A percentile compares a stretch with the other conserved stretches of the same genome.
These are phyloP conservation scores for Lophiostoma macrostomum DNA, from an alignment of 495 filamentous ascomycete species.

Conservation along the genomic window DNA sequence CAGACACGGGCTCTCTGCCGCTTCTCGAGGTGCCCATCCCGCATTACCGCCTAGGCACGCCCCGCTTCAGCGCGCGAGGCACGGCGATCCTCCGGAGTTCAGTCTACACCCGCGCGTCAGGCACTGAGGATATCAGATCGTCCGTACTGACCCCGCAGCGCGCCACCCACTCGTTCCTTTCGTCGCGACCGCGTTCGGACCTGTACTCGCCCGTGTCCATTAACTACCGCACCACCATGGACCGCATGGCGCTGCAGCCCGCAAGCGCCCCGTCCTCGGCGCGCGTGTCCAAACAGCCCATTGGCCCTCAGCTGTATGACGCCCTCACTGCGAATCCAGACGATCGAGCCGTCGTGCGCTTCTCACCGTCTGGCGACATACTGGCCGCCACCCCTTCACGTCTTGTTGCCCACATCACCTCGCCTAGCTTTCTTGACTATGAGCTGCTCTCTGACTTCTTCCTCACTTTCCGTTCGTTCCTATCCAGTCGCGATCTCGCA, in stretches of 20 bases:
- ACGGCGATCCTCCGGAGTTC: slow-evolving; percentile 81
- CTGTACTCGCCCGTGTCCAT: slow-evolving; percentile 36
- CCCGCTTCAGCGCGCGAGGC: slow-evolving; percentile 73
- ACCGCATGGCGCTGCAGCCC: slow-evolving; percentile 29
- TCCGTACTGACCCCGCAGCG: slow-evolving; percentile 52
- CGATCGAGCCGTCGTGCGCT: slow-evolving; percentile 79
- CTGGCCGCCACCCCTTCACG: slow-evolving; percentile 86
- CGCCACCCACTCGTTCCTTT: slow-evolving; percentile 37
- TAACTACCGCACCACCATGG: slow-evolving; percentile 30
- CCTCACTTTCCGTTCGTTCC: slow-evolving; percentile 84
- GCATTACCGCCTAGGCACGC: slow-evolving; percentile 78
- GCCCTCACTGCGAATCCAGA: slow-evolving; percentile 68
- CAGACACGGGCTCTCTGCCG: slow-evolving; percentile 57
- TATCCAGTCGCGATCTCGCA: slow-evolving; percentile 71
- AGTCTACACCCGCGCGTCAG: slow-evolving; percentile 53
- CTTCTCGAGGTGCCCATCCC: slow-evolving; percentile 79
- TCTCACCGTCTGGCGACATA: slow-evolving; percentile 71
- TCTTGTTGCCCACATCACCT: slow-evolving; percentile 96
- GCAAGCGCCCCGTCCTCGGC: slow-evolving; percentile 29
- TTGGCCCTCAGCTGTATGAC: slow-evolving; percentile 61
- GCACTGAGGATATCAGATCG: slow-evolving; percentile 53
- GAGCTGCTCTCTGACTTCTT: slow-evolving; percentile 98
- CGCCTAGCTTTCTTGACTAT: slow-evolving; percentile 93
- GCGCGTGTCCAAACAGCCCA: slow-evolving; percentile 26
- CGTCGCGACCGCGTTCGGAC: slow-evolving; percentile 44